phyloP scores from a whole-genome alignment of 2,329 filamentous ascomycete genomes.

The Penicillium sp. region DNA sequence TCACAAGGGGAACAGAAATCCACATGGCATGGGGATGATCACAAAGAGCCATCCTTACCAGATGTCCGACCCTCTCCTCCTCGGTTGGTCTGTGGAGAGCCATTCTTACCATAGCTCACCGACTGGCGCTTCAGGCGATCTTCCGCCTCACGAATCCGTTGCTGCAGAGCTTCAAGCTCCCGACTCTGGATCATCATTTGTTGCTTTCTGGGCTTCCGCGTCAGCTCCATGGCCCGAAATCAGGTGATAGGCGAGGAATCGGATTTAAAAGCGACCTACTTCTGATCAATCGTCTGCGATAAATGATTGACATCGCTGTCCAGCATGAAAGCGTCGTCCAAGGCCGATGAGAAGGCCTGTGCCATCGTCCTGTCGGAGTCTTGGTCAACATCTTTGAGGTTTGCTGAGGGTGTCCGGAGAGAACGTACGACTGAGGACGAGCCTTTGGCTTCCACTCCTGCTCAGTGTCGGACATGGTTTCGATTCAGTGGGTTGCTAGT shows the following conservation, averaged over 20 bases:
- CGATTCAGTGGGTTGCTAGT: neutral
- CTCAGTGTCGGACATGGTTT: constrained; percentile 55
- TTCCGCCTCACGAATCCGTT: constrained; percentile 77
- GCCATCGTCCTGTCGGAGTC: constrained; percentile 65
- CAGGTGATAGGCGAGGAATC: neutral
- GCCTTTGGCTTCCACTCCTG: constrained; percentile 74
- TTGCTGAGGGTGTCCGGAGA: constrained; percentile 4
- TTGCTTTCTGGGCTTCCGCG: constrained; percentile 60
- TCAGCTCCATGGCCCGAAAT: neutral
- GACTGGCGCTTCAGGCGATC: constrained; percentile 56
- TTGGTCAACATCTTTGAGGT: constrained; percentile 19
- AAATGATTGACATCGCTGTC: constrained; percentile 70
- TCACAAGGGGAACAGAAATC: too few relatives aligned
- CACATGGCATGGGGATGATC: constrained; percentile 12
- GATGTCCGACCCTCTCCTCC: constrained; percentile 15
- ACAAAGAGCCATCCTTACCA: constrained; percentile 22
- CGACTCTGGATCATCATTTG: constrained; percentile 65
- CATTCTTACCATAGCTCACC: constrained; percentile 11
- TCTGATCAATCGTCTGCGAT: constrained; percentile 69
- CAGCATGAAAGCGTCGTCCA: constrained; percentile 85
- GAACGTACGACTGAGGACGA: constrained; percentile 78
- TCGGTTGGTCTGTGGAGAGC: constrained; percentile 3
- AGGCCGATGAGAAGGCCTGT: constrained; percentile 74
- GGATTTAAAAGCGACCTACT: constrained; percentile 51
- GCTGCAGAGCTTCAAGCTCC: constrained; percentile 81